Percentiles rank a stretch among this genome's conserved stretches.
phyloP scores from a whole-genome alignment of 2,329 filamentous ascomycete genomes.

The Rhinocladiella mackenziei region DNA sequence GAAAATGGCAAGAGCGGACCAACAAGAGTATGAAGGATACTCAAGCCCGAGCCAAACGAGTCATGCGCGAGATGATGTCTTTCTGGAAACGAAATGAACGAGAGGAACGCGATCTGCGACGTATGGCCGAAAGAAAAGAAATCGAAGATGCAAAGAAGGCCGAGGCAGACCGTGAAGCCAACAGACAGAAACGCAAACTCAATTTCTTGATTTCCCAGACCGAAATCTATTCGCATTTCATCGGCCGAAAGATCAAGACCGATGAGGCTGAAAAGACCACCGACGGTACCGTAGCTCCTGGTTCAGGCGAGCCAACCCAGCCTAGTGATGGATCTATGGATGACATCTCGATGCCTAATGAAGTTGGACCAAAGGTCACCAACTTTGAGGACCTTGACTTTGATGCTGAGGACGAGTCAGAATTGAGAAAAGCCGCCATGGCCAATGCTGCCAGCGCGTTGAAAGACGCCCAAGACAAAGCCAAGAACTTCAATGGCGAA shows the following conservation, averaged over 20 bases:
- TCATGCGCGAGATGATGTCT: conserved; percentile 98
- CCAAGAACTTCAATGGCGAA: conserved; percentile 79
- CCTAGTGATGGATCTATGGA: conserved; percentile 42
- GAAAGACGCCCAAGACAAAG: conserved; percentile 87
- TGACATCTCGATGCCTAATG: conserved; percentile 47
- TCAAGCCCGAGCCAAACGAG: conserved; percentile 91
- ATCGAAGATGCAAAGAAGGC: conserved; percentile 94
- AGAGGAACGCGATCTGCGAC: conserved; percentile 89
- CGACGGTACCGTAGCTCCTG: conserved; percentile 69
- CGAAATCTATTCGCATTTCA: conserved; percentile 98
- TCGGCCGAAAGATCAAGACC: conserved; percentile 98
- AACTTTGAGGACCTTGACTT: conserved; percentile 94
- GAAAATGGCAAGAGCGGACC: conserved; percentile 92
- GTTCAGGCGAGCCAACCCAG: conserved; percentile 37
- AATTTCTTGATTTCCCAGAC: conserved; percentile 99
- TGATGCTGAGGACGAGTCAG: conserved; percentile 86
- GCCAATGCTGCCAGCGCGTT: conserved; percentile 96
- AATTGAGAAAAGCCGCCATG: conserved; percentile 76
- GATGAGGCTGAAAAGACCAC: conserved; percentile 89
- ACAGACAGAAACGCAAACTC: conserved; percentile 95
- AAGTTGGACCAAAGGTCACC: conserved; percentile 67
- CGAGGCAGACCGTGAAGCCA: conserved; percentile 94
- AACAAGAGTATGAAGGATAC: conserved; percentile 99
- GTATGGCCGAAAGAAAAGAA: conserved; percentile 91
- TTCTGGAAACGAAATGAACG: conserved; percentile 99